Conservation (phyloP, 75 land plant species). For the Cupressus sempervirens region DNA sequence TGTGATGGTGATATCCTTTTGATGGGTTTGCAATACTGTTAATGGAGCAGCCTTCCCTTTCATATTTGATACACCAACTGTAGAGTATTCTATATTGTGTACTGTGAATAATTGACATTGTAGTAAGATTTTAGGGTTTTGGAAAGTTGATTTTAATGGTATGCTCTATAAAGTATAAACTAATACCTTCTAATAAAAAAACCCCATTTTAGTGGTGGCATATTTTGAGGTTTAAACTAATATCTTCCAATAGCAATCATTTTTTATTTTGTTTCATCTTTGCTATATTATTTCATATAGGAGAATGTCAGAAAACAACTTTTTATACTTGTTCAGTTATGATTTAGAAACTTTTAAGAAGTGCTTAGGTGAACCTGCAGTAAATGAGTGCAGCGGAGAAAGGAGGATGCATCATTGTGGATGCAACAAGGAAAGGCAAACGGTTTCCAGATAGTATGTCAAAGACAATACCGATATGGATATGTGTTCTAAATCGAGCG, state of each 20-base stretch:
- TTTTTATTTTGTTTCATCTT: not conserved
- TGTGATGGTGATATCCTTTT: not conserved
- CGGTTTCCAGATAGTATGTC: slow-evolving; percentile 98
- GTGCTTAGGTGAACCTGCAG: slow-evolving; percentile 16
- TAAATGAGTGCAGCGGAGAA: slow-evolving; percentile 63
- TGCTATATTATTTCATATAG: not conserved
- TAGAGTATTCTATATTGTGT: not conserved
- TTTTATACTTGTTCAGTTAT: not conserved
- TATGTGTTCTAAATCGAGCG: slow-evolving; percentile 89
- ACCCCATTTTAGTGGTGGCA: not conserved
- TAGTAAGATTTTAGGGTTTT: not conserved
- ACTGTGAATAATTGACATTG: not conserved
- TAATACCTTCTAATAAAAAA: not conserved
- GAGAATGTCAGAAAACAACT: not conserved
- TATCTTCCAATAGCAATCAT: not conserved
- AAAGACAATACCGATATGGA: slow-evolving; percentile 97
- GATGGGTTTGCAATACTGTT: not conserved
- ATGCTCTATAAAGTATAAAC: not conserved
- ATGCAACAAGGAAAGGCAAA: slow-evolving; percentile 95
- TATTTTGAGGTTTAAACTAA: not conserved
- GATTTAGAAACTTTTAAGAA: not conserved
- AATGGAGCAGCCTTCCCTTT: not conserved
- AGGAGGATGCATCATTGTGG: slow-evolving; percentile 93
- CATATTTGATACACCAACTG: not conserved
- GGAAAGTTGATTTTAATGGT: not conserved